phyloP scores from a whole-genome alignment of 495 filamentous ascomycete genomes.

The Tirmania nivea region DNA sequence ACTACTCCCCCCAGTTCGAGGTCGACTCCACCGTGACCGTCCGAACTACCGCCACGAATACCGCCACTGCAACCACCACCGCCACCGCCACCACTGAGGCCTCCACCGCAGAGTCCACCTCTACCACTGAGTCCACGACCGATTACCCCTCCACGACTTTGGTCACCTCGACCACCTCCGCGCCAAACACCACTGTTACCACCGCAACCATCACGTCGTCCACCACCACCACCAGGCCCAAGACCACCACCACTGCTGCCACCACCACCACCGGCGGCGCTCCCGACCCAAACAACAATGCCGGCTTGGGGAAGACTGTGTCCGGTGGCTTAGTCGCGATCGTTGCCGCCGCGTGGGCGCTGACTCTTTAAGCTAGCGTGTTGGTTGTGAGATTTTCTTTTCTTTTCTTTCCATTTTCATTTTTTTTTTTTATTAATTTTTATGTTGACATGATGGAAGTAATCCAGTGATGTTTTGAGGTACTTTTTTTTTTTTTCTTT shows the following conservation, averaged over 20 bases:
- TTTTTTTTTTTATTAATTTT: background rate
- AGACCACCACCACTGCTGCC: background rate
- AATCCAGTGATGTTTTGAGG: background rate
- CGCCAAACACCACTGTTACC: background rate
- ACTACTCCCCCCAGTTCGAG: constrained; percentile 38
- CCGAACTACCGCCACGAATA: constrained; percentile 10
- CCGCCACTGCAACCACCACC: constrained; percentile 11
- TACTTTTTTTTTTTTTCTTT: background rate
- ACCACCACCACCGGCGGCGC: background rate
- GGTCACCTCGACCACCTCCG: background rate
- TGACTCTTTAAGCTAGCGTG: no score
- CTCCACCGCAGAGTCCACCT: background rate
- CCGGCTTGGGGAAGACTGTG: background rate
- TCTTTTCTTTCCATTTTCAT: background rate
- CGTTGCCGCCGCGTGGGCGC: background rate
- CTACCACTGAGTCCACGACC: constrained; percentile 19
- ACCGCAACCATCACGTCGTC: background rate
- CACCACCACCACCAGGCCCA: background rate
- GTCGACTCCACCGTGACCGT: constrained; percentile 29
- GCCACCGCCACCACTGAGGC: constrained; percentile 1
- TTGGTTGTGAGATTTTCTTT: no score
- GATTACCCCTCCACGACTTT: constrained; percentile 14
- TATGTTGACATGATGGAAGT: background rate
- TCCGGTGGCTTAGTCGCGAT: background rate
- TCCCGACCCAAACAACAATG: background rate